These are phyloP conservation scores for Cystobasidiaceae sp. DNA, from an alignment of 1,284 basidiomycete species.

Conservation along the genomic window DNA sequence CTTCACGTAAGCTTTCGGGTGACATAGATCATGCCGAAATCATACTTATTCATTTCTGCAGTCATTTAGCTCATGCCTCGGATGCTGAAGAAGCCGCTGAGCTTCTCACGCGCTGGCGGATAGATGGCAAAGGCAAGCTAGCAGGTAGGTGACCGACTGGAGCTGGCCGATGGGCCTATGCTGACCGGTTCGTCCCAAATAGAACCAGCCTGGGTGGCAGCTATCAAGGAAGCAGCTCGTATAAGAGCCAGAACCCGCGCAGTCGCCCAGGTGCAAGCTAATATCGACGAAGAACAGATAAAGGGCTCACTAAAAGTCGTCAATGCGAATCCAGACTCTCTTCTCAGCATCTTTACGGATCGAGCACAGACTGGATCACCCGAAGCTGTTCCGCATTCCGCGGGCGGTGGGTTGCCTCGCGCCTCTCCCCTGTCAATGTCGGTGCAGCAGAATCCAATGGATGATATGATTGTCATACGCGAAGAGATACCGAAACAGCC, in stretches of 20 bases:
- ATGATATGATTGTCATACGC: slow-evolving; percentile 20
- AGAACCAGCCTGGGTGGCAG: slow-evolving; percentile 86
- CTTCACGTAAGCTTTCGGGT: slow-evolving; percentile 70
- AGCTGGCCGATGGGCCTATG: slow-evolving; percentile 21
- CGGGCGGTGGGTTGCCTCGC: slow-evolving; percentile 7
- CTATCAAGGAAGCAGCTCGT: slow-evolving; percentile 77
- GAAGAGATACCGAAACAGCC: slow-evolving; percentile 16
- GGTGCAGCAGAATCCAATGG: not conserved
- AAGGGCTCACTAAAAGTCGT: slow-evolving; percentile 65
- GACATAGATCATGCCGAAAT: slow-evolving; percentile 15
- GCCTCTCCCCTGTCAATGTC: not conserved
- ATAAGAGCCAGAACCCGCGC: slow-evolving; percentile 63
- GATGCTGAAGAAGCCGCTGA: slow-evolving; percentile 87
- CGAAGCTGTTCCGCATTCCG: not conserved
- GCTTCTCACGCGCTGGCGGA: slow-evolving; percentile 80
- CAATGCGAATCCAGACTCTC: slow-evolving; percentile 60
- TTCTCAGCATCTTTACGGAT: slow-evolving; percentile 58
- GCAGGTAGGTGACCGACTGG: slow-evolving; percentile 58
- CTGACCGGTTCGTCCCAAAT: not conserved
- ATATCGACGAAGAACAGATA: slow-evolving; percentile 22
- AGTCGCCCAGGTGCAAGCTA: slow-evolving; percentile 63
- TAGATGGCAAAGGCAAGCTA: slow-evolving; percentile 83
- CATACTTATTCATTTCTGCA: slow-evolving; percentile 45
- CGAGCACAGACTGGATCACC: slow-evolving; percentile 28
- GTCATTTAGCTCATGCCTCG: slow-evolving; percentile 88